Conservation (phyloP, 176 grass and related monocot genomes). For the Aegilops bicornis region DNA sequence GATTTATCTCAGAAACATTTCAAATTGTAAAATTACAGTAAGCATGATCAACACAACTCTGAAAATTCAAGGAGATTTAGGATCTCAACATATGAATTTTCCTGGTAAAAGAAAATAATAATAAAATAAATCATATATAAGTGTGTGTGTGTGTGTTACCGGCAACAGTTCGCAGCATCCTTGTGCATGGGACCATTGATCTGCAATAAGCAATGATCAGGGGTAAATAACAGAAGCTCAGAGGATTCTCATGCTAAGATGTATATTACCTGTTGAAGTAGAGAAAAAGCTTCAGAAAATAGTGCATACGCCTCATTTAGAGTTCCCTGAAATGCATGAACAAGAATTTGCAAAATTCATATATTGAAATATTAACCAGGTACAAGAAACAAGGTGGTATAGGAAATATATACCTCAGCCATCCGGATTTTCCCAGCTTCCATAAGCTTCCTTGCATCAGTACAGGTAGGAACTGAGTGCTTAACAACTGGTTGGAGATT, state of each 20-base stretch:
- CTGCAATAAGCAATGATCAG: constrained; percentile 52
- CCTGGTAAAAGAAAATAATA: not conserved
- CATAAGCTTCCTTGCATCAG: constrained; percentile 87
- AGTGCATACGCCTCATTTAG: constrained; percentile 88
- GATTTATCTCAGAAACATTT: not conserved
- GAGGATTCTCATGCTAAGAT: constrained; percentile 10
- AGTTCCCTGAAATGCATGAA: constrained; percentile 67
- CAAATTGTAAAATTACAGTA: not conserved
- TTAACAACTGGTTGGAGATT: constrained; percentile 92
- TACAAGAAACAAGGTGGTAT: not conserved
- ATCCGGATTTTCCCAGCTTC: constrained; percentile 89
- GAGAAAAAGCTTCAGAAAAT: constrained; percentile 95
- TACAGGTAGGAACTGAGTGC: constrained; percentile 86
- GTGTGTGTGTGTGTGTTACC: constrained; percentile 53
- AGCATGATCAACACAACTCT: not conserved
- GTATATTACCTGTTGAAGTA: constrained; percentile 87
- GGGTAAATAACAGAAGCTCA: constrained; percentile 15
- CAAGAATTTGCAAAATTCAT: constrained; percentile 19
- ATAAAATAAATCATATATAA: not conserved
- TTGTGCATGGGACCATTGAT: constrained; percentile 96
- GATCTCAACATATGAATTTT: not conserved
- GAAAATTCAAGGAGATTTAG: not conserved
- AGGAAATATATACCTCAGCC: constrained; percentile 62
- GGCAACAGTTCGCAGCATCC: constrained; percentile 93
- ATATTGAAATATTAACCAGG: not conserved